Evolutionary conservation across 768 basidiomycete species (phyloP), one percentile per base, ranked within the genome.

Genomic region (Piloderma croceum): DNA sequence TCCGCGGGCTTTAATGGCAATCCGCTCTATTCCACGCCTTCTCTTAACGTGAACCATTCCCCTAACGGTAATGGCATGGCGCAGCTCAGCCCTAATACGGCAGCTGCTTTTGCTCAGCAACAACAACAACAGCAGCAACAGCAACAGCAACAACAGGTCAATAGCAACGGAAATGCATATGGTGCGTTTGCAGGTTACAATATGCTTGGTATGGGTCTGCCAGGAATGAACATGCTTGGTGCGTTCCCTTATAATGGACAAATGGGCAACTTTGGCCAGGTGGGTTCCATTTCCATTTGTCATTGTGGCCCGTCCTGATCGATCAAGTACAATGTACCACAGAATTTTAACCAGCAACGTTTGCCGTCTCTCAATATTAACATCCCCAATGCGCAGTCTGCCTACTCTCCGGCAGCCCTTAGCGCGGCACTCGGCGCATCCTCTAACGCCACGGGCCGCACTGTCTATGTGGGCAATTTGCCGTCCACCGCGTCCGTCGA

Each of bases 381-480:
- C 49, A 87, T 90, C 57, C 83, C 84, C 17, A 71, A 72, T 25
- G 79, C 81, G 23, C 83, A 81, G 45, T 78, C 74, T 13, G 77
- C 78, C 3, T 90, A 90, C 57, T 87, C 83, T 6, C 86, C 89
- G 15, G 83, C 79, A 4, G 87, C 84, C 1, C 70, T 87, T 32
- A 74, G 69, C 21, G 81, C 81, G 24, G 79, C 84, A 0, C 77
- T 83, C 3, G 76, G 76, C 24, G 75, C 71, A 9, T 63, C 71
- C 18, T 78, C 80, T 22, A 75, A 71, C 43, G 60, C 63, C 6
- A 76, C 76, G 1, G 88, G 86, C 7, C 87, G 94, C 40, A 99
- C 94, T 0, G 93, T 98, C 35, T 99, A 97, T 60, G 83, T 99
- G 39, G 94, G 96, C 47, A 94, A 96, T 66, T 75, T 99, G 29